Conservation (phyloP, 306 rosid genomes). For the Aeschynomene evenia region DNA sequence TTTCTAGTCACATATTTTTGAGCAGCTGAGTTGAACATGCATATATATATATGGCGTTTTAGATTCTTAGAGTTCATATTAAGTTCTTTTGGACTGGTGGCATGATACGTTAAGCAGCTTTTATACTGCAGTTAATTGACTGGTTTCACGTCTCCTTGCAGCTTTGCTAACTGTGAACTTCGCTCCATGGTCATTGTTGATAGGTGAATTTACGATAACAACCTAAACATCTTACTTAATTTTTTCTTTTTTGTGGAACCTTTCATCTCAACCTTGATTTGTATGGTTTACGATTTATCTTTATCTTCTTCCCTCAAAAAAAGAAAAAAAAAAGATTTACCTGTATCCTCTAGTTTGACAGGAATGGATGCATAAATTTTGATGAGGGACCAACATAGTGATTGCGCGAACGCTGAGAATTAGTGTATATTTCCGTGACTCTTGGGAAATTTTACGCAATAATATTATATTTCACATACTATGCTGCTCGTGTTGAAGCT, state of each 20-base stretch:
- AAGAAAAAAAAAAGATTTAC: too few species aligned
- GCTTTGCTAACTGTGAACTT: conserved; percentile 75
- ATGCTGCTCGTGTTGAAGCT: neutral
- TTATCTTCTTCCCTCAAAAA: too few species aligned
- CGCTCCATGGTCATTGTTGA: conserved; percentile 67
- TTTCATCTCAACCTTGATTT: neutral
- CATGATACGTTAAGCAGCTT: neutral
- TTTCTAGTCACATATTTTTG: neutral
- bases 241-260: too few species aligned
- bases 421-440: conserved; percentile 22
- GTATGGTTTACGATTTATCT: neutral
- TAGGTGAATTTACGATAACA: conserved; percentile 44
- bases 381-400: conserved; percentile 44
- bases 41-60: neutral
- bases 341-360: conserved; percentile 41
- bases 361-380: conserved; percentile 50
- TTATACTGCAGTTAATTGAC: neutral
- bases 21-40: neutral
- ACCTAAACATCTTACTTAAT: neutral
- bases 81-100: neutral
- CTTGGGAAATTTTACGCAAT: neutral
- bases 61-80: neutral
- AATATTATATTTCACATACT: neutral
- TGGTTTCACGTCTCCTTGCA: conserved; percentile 41
- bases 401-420: conserved; percentile 29